Percentiles rank a stretch among this genome's conserved stretches.
These are phyloP conservation scores for Volvariella volvacea DNA, from an alignment of 1,284 basidiomycete species.

Conservation along the genomic window DNA sequence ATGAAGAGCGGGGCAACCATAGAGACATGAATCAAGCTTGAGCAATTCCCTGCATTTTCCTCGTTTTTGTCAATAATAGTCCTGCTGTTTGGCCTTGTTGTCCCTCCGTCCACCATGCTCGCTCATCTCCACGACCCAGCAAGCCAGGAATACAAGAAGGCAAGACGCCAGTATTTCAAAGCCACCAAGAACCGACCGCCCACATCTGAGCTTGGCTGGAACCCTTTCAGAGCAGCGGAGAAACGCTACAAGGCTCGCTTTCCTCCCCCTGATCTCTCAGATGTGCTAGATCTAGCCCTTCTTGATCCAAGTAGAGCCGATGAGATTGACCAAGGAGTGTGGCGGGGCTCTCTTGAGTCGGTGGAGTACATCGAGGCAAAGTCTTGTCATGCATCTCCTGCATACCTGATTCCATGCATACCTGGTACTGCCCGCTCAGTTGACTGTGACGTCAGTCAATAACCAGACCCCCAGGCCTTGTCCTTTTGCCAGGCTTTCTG, in stretches of 20 bases:
- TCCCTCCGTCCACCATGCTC: constrained; percentile 8
- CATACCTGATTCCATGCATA: constrained; percentile 46
- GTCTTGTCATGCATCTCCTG: constrained; percentile 20
- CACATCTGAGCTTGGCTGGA: constrained; percentile 46
- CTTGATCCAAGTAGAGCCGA: constrained; percentile 30
- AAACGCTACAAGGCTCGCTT: constrained; percentile 73
- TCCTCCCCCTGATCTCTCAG: constrained; percentile 64
- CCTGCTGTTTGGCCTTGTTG: constrained; percentile 23
- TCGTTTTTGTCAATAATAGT: constrained; percentile 1
- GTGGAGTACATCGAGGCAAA: constrained; percentile 23
- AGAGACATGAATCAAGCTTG: constrained; percentile 41
- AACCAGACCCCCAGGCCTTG: constrained; percentile 51
- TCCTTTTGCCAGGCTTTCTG: constrained; percentile 73
- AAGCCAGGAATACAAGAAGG: constrained; percentile 58
- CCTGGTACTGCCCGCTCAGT: constrained; percentile 38
- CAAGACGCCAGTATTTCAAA: constrained; percentile 48
- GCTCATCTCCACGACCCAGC: constrained; percentile 30
- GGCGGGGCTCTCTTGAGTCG: constrained; percentile 38
- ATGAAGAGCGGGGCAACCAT: constrained; percentile 52
- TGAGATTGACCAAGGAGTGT: constrained; percentile 38
- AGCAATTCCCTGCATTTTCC: constrained; percentile 3
- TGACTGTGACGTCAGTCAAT: constrained; percentile 4
- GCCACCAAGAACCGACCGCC: constrained; percentile 47
- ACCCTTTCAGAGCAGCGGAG: constrained; percentile 67
- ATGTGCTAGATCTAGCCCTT: constrained; percentile 58